phyloP scores from a whole-genome alignment of 2,329 filamentous ascomycete genomes.

The Paecilomyces niveus region DNA sequence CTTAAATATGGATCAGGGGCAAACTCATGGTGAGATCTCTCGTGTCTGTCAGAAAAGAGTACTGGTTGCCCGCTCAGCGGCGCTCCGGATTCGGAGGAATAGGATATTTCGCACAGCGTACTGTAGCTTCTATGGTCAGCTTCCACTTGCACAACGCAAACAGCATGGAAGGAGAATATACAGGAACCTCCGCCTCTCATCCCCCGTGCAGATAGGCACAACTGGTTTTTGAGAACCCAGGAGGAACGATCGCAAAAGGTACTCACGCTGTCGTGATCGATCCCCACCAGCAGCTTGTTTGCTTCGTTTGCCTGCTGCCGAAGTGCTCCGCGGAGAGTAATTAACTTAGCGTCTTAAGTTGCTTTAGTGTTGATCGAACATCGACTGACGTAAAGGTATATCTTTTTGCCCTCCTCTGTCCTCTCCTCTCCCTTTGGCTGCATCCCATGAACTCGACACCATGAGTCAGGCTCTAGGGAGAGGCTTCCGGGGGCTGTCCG shows the following conservation, averaged over 20 bases:
- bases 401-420: constrained; percentile 1
- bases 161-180: neutral
- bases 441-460: constrained; percentile 8
- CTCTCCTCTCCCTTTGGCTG: neutral
- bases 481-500: constrained; percentile 26
- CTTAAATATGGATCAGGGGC: neutral
- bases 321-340: neutral
- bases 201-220: neutral
- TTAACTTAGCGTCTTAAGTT: neutral
- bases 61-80: neutral
- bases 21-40: neutral
- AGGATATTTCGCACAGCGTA: neutral
- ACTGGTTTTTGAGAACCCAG: neutral
- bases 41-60: neutral
- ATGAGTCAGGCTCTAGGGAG: constrained; percentile 31
- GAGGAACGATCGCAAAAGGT: neutral
- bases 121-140: neutral
- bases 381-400: constrained; percentile 7
- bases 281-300: constrained; percentile 5
- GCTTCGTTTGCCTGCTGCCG: constrained; percentile 6
- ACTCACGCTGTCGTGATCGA: constrained; percentile 1
- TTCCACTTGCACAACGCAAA: neutral
- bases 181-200: neutral
- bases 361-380: neutral
- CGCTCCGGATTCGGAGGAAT: neutral